Percentiles rank a stretch among this genome's conserved stretches.
Evolutionary conservation across 495 filamentous ascomycete genomes (phyloP).

Genomic region (Eremomyces bilateralis): DNA sequence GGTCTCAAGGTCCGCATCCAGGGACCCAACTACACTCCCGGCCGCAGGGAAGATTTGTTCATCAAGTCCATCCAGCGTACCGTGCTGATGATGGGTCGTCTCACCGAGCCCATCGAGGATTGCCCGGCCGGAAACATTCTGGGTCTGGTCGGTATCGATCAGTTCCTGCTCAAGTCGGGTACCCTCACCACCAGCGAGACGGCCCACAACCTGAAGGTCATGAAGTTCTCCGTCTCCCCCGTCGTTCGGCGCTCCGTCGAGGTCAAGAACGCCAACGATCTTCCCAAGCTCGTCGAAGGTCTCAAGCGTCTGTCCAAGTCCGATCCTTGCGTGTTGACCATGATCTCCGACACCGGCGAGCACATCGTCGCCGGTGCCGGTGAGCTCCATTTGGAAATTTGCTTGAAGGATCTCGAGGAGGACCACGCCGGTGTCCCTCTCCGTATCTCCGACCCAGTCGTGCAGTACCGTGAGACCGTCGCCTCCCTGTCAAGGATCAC

Average conservation of each 20-base stretch:
- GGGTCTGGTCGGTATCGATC: conserved; percentile 96
- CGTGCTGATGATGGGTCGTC: conserved; percentile 99
- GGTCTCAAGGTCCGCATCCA: conserved; percentile 99
- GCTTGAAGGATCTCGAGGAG: conserved; percentile 99
- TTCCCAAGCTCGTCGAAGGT: conserved; percentile 99
- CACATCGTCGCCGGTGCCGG: conserved; percentile 97
- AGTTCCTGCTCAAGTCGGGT: conserved; percentile 99
- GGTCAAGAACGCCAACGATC: conserved; percentile 99
- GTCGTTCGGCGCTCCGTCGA: conserved; percentile 97
- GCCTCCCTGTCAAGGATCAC: conserved; percentile 64
- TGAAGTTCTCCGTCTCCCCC: conserved; percentile 99
- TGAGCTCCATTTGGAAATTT: conserved; percentile 99
- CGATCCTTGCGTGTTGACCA: conserved; percentile 88
- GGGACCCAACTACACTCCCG: conserved; percentile 94
- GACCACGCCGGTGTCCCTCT: conserved; percentile 98
- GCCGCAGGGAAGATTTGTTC: conserved; percentile 97
- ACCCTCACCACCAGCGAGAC: conserved; percentile 93
- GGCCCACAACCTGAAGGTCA: conserved; percentile 99
- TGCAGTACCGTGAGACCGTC: conserved; percentile 95
- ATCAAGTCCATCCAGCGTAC: conserved; percentile 99
- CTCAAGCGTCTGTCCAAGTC: conserved; percentile 99
- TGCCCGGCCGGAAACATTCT: conserved; percentile 98
- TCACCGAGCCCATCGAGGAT: conserved; percentile 97
- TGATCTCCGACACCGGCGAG: conserved; percentile 79
- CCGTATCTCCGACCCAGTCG: conserved; percentile 89